Percentiles rank a stretch among this genome's conserved stretches.
Evolutionary conservation across 331 rosid species (phyloP).

Genomic region (Rhamnella rubrinervis): DNA sequence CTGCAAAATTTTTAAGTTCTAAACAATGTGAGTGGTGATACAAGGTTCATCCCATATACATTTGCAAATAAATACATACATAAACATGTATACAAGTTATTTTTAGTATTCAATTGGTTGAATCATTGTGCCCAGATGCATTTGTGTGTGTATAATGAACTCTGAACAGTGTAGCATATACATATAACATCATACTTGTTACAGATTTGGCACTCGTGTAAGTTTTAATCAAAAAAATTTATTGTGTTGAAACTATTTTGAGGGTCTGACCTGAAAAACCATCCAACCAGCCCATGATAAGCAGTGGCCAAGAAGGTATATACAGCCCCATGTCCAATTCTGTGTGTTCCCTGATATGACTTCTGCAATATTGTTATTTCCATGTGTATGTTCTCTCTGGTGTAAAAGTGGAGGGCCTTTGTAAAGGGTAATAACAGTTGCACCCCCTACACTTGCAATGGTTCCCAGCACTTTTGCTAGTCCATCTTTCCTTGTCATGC

Average conservation of each 20-base stretch:
- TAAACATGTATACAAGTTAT: too few species aligned
- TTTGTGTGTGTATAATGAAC: too few species aligned
- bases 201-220: not conserved
- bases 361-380: conserved; percentile 26
- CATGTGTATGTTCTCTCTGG: conserved; percentile 25
- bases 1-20: conserved; percentile 30
- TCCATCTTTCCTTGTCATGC: conserved; percentile 57
- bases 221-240: too few species aligned
- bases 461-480: conserved; percentile 70
- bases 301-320: conserved; percentile 70
- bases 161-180: too few species aligned
- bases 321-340: conserved; percentile 67
- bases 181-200: too few species aligned
- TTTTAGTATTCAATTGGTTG: not conserved
- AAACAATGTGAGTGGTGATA: too few species aligned
- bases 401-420: conserved; percentile 69
- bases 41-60: too few species aligned
- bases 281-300: conserved; percentile 79
- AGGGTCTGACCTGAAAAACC: conserved; percentile 60
- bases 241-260: not conserved
- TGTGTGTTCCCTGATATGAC: conserved; percentile 33
- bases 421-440: conserved; percentile 60
- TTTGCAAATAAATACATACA: too few species aligned
- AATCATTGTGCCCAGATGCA: too few species aligned
- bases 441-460: conserved; percentile 69